Conservation (phyloP, 2,329 filamentous ascomycete species). For the Lecanicillium sp. region DNA sequence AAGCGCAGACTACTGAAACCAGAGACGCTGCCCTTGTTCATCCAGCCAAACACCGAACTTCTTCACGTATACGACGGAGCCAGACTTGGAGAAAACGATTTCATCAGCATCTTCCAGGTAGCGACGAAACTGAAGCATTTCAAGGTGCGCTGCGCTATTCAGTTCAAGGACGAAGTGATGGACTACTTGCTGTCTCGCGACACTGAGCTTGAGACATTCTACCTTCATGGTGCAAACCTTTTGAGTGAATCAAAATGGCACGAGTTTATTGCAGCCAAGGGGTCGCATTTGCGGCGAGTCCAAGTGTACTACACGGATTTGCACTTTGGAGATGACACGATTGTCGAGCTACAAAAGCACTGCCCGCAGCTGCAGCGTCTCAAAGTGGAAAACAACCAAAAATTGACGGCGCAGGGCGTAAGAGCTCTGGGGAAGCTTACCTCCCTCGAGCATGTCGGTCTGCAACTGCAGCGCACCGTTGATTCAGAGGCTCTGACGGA, state of each 20-base stretch:
- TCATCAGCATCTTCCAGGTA: conserved; percentile 71
- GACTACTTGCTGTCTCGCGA: conserved; percentile 73
- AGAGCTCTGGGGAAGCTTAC: conserved; percentile 55
- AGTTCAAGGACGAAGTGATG: conserved; percentile 81
- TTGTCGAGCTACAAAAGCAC: conserved; percentile 53
- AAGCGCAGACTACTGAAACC: conserved; percentile 53
- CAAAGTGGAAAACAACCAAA: conserved; percentile 77
- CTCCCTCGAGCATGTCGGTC: conserved; percentile 66
- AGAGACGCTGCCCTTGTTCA: conserved; percentile 51
- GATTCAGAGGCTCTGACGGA: conserved; percentile 52
- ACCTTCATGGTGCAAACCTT: conserved; percentile 79
- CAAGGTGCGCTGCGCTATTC: conserved; percentile 77
- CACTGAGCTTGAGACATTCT: conserved; percentile 62
- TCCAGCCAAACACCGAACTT: conserved; percentile 43
- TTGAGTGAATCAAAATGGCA: conserved; percentile 72
- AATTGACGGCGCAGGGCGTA: conserved; percentile 61
- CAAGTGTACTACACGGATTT: conserved; percentile 81
- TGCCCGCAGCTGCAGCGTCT: conserved; percentile 67
- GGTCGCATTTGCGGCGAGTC: conserved; percentile 57
- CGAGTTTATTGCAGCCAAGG: conserved; percentile 60
- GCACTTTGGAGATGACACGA: conserved; percentile 67
- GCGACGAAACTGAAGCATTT: conserved; percentile 64
- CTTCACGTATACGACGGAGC: conserved; percentile 53
- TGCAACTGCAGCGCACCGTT: conserved; percentile 58
- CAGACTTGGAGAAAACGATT: conserved; percentile 69